Base-by-base conservation (phyloP, 1,284 basidiomycete species). In the Cryptococcus hybrid region DNA sequence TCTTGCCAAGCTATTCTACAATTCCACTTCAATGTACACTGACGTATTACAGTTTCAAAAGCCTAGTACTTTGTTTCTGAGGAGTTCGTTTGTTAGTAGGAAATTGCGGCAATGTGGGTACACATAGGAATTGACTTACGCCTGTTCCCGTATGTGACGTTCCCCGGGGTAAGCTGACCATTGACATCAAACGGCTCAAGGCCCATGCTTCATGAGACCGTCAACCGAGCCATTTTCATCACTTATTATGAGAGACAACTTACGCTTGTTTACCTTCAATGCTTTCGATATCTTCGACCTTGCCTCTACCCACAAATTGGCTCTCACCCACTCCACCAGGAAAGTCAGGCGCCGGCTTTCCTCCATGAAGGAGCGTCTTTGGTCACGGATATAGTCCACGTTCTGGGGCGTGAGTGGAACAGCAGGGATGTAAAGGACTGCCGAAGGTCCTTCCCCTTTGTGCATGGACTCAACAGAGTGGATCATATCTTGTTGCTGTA, bases 341-440 rank as follows among this genome's bases (percentile, higher is more conserved):
- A 66, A 90, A 90, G 68, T 91, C 88, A 73, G 86, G 86, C 0
- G 86, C 78, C 2, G 88, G 88, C 12, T 82, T 69, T 0, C 86
- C 0, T 66, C 61, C 2, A 80, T 52, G 65, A 89, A 89, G 36
- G 80, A 80, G 2, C 68, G 73, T 2, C 82, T 78, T 73, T 91
- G 89, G 51, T 81, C 79, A 36, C 79, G 78, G 37, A 90, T 79
- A 66, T 90, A 90, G 12, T 77, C 74, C 5, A 83, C 85, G 71
- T 88, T 90, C 58, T 82, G 74, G 36, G 80, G 51, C 0, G 88
- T 89, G 11, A 89, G 77, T 0, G 89, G 89, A 0, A 85, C 85
- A 3, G 88, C 85, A 0, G 88, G 89, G 57, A 90, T 90, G 71
- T 91, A 92, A 56, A 92, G 69, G 30, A 90, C 88, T 1, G 85